Percentiles rank a stretch among this genome's conserved stretches.
Evolutionary conservation across 331 rosid species (phyloP).

Genomic region (Malus hybrid): DNA sequence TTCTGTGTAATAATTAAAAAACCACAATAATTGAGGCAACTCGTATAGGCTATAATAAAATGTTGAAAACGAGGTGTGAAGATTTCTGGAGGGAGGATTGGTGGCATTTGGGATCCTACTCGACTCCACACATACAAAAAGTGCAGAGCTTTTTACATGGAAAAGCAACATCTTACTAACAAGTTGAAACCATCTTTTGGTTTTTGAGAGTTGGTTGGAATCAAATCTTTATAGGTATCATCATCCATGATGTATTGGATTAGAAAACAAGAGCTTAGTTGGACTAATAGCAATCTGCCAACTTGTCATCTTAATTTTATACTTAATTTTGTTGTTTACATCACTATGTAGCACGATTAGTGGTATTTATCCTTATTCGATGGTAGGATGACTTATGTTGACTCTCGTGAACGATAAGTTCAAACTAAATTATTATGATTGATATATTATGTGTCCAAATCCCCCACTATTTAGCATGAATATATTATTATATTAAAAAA

Average conservation of each 20-base stretch:
- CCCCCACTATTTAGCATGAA: too few relatives aligned
- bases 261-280: neutral
- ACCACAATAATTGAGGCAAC: neutral
- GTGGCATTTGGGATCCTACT: neutral
- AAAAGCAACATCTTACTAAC: neutral
- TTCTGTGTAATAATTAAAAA: neutral
- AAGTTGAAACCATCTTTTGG: neutral
- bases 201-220: neutral
- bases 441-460: too few relatives aligned
- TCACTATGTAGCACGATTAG: neutral
- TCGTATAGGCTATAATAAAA: neutral
- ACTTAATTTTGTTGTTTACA: neutral
- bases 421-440: too few relatives aligned
- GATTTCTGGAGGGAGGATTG: neutral
- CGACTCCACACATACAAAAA: neutral
- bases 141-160: neutral
- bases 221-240: neutral
- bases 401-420: neutral
- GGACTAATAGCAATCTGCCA: neutral
- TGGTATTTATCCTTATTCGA: neutral
- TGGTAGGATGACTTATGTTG: rapidly evolving
- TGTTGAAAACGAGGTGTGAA: neutral
- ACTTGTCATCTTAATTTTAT: neutral
- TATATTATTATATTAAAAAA: too few relatives aligned
- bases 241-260: neutral